Base-by-base conservation (phyloP, 2,329 filamentous ascomycete genomes). In the Leptographium wingfieldii region DNA sequence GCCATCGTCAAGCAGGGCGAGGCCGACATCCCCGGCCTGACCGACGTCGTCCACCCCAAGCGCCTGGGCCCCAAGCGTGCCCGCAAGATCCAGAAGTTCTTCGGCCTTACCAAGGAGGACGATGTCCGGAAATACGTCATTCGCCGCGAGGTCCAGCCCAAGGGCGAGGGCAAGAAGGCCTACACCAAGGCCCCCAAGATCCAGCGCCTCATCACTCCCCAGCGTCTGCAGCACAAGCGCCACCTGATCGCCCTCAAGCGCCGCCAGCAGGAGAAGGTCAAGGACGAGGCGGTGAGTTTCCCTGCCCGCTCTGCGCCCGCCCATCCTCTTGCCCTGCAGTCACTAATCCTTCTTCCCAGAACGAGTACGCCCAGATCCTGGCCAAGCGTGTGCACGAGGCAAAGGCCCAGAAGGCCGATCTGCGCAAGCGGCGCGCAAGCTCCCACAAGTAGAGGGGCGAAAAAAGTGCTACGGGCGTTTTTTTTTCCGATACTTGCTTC, bases 151-250 rank as follows among this genome's bases (percentile, higher is more conserved):
- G 86, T 99, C 73, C 86, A 91, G 82, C 89, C 90, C 76, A 95
- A 95, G 88, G 88, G 87, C 74, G 94, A 97, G 84, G 92, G 91
- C 80, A 95, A 94, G 82, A 88, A 90, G 81, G 80, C 92, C 72
- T 97, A 97, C 87, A 96, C 92, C 88, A 99, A 99, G 90, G 94
- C 94, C 72, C 94, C 94, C 78, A 95, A 92, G 85, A 99, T 99
- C 81, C 94, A 99, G 87, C 90, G 94, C 77, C 90, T 99, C 72
- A 91, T 99, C 72, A 99, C 94, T 74, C 94, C 94, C 77, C 94
- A 97, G 83, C 94, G 94, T 78, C 91, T 99, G 75, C 94, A 99
- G 86, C 94, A 96, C 88, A 99, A 97, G 90, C 91, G 94, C 74
- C 94, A 97, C 84, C 85, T 92, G 71, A 82, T 95, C 73, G 92